A percentile compares a stretch with the other conserved stretches of the same genome.
phyloP scores from a whole-genome alignment of 2,329 filamentous ascomycete genomes.

The Penicillium sp. region DNA sequence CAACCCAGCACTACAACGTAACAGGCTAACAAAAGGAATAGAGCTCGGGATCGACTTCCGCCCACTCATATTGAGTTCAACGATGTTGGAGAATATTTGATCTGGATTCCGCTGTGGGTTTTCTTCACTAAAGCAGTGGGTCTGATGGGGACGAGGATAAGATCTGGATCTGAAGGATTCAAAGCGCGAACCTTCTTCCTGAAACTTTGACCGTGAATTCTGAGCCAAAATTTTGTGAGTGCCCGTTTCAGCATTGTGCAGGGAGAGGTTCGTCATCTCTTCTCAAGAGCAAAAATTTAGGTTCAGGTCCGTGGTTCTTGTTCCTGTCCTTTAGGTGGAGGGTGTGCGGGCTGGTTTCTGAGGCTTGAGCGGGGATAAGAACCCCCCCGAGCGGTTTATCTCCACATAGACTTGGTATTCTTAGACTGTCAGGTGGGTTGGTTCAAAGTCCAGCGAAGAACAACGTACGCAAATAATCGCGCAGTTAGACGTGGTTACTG shows the following conservation, averaged over 20 bases:
- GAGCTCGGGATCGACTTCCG: neutral
- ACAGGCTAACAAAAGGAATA: neutral
- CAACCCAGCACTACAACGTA: neutral
- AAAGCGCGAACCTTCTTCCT: neutral
- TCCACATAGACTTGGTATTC: neutral
- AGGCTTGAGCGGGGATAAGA: neutral
- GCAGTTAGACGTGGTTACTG: neutral
- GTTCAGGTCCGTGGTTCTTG: neutral
- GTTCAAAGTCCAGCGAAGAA: neutral
- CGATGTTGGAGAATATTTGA: neutral
- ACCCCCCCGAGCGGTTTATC: neutral
- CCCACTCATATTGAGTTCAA: neutral
- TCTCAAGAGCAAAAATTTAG: neutral
- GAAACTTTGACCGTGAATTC: neutral
- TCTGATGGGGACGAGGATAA: neutral
- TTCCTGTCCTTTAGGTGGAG: neutral
- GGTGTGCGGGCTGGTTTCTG: neutral
- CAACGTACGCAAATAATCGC: neutral
- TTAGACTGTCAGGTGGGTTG: neutral
- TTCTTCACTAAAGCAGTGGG: neutral
- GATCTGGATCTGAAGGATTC: neutral
- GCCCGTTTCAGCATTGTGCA: neutral
- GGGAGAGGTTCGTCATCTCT: neutral
- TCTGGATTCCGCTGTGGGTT: neutral
- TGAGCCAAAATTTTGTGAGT: neutral